Evolutionary conservation across 495 filamentous ascomycete genomes (phyloP), one percentile per base, ranked within the genome.

Genomic region (Barbatosphaeria neglecta): DNA sequence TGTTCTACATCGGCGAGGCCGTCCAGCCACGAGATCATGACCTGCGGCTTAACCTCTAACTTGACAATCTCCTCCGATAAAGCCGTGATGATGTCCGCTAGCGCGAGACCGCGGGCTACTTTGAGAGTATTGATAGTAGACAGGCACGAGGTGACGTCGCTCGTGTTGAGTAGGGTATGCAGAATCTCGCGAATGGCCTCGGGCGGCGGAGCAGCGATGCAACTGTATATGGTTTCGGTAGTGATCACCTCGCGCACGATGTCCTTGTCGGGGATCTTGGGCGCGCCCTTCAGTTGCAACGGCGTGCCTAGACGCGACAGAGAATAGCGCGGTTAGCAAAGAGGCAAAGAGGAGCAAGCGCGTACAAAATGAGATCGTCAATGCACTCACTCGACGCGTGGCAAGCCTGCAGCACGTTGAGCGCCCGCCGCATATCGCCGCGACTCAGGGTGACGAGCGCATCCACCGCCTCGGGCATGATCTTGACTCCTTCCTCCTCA

Each of bases 401-500:
- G 53, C 93, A 98, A 11, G 93, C 93, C 64, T 98, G 93, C 5
- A 98, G 76, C 13, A 97, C 92, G 59, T 97, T 98, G 46, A 97
- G 62, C 1, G 92, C 92, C 37, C 93, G 74, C 48, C 93, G 76
- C 92, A 98, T 97, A 59, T 98, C 92, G 41, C 92, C 93, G 61
- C 88, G 88, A 65, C 87, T 93, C 43, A 99, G 72, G 49, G 67
- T 80, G 3, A 99, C 87, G 17, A 99, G 72, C 46, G 86, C 81
- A 27, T 87, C 80, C 1, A 79, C 73, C 0, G 92, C 92, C 5
- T 88, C 84, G 3, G 78, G 67, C 38, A 76, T 76, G 56, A 97
- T 96, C 47, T 84, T 80, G 43, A 99, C 82, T 22, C 79, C 64
- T 64, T 99, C 92, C 50, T 90, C 82, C 46, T 82, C 82, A 46